Evolutionary conservation across 2,329 filamentous ascomycete species (phyloP).

Genomic region (Cladosporium sp.): DNA sequence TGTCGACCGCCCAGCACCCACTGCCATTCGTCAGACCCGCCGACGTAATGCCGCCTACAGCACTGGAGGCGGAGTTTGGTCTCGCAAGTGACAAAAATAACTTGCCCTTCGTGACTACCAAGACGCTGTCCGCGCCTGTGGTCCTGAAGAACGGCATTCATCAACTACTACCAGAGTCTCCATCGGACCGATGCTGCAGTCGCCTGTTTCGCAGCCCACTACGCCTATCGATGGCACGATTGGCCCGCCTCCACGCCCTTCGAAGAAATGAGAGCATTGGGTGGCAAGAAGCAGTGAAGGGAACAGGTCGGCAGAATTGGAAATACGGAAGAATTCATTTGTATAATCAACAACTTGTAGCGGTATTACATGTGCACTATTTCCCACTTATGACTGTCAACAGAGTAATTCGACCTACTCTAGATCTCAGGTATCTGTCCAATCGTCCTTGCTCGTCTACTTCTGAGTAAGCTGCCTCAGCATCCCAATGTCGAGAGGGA

Average conservation of each 20-base stretch:
- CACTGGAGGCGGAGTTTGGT: background rate
- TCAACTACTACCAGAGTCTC: background rate
- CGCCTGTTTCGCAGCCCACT: background rate
- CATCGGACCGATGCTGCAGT: background rate
- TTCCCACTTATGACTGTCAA: background rate
- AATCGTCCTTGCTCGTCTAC: background rate
- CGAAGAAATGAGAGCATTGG: background rate
- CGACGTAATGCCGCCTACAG: slow-evolving; percentile 4
- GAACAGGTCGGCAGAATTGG: background rate
- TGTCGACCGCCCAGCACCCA: background rate
- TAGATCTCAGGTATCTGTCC: background rate
- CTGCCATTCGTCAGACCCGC: slow-evolving; percentile 9
- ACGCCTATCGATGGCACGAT: background rate
- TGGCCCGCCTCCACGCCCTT: background rate
- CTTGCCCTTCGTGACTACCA: background rate
- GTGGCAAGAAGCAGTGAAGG: background rate
- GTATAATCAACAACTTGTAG: background rate
- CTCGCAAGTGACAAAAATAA: background rate
- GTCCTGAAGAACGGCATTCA: background rate
- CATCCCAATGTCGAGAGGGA: slow-evolving; percentile 60
- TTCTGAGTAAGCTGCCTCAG: slow-evolving; percentile 45
- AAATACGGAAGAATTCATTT: background rate
- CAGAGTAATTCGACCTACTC: background rate
- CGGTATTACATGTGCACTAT: background rate
- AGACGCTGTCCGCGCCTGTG: background rate